phyloP scores from a whole-genome alignment of 2,329 filamentous ascomycete species.

The Karstenula rhodostoma region DNA sequence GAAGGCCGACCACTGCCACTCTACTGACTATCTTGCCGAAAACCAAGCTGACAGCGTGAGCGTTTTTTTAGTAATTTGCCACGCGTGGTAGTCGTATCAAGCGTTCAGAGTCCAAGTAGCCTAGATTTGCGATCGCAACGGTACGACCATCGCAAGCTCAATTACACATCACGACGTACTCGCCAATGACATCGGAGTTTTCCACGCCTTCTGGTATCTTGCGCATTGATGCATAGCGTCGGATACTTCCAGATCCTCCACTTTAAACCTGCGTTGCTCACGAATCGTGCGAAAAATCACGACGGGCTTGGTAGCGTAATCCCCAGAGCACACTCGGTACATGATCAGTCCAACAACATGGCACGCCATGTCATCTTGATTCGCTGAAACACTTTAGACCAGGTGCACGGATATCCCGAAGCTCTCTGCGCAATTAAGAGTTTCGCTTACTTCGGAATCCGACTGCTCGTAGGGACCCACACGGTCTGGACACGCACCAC shows the following conservation, averaged over 20 bases:
- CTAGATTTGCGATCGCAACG: not conserved
- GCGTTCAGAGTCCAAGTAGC: not conserved
- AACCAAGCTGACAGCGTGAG: not conserved
- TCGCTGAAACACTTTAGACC: not conserved
- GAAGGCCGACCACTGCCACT: slow-evolving; percentile 1
- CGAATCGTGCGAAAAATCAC: not conserved
- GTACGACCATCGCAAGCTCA: not conserved
- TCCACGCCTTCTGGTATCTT: not conserved
- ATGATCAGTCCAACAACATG: not conserved
- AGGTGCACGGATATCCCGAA: slow-evolving; percentile 1
- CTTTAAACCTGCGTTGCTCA: not conserved
- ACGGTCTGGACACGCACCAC: not conserved
- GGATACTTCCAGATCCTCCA: not conserved
- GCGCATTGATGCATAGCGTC: not conserved
- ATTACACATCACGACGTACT: not conserved
- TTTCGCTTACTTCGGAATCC: slow-evolving; percentile 11
- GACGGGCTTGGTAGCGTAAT: not conserved
- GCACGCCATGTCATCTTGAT: not conserved
- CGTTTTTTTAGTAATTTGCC: slow-evolving; percentile 1
- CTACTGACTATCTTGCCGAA: not conserved
- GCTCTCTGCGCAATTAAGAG: not conserved
- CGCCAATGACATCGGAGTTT: not conserved
- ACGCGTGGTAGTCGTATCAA: not conserved
- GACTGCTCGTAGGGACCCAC: slow-evolving; percentile 1
- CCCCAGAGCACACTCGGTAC: slow-evolving; percentile 3